Conservation (phyloP, 192 early-diverging fungal genomes). For the Podila horticola region DNA sequence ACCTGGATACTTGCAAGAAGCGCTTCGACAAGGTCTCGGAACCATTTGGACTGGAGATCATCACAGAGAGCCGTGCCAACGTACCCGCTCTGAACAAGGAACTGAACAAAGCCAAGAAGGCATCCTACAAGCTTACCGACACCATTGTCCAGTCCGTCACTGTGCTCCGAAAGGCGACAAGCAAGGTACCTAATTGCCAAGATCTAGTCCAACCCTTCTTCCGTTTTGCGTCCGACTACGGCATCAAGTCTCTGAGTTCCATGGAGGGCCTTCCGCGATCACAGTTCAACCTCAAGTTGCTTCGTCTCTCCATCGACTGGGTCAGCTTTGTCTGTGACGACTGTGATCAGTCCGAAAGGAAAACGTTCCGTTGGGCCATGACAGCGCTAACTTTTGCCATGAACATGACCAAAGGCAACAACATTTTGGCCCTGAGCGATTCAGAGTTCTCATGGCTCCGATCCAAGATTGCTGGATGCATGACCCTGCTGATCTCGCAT, state of each 20-base stretch:
- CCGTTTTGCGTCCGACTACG: slow-evolving; percentile 77
- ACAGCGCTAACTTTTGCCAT: slow-evolving; percentile 86
- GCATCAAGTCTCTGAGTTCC: slow-evolving; percentile 57
- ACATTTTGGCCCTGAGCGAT: slow-evolving; percentile 74
- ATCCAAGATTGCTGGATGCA: slow-evolving; percentile 78
- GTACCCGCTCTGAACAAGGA: slow-evolving; percentile 65
- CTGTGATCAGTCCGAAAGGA: slow-evolving; percentile 80
- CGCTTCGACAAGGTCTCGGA: slow-evolving; percentile 63
- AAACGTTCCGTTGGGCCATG: slow-evolving; percentile 87
- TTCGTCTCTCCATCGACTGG: slow-evolving; percentile 86
- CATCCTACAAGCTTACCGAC: slow-evolving; percentile 64
- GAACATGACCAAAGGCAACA: slow-evolving; percentile 76
- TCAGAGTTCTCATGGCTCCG: slow-evolving; percentile 78
- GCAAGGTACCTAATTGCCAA: slow-evolving; percentile 55
- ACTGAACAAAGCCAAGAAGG: slow-evolving; percentile 66
- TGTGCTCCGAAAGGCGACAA: slow-evolving; percentile 61
- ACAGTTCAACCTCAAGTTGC: slow-evolving; percentile 71
- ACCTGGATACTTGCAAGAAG: slow-evolving; percentile 55
- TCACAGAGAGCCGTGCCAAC: slow-evolving; percentile 67
- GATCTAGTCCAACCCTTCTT: slow-evolving; percentile 79
- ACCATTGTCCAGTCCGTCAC: slow-evolving; percentile 64
- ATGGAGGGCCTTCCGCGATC: slow-evolving; percentile 59
- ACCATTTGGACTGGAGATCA: slow-evolving; percentile 53
- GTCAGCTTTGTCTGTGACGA: slow-evolving; percentile 87
- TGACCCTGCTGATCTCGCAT: slow-evolving; percentile 83